Evolutionary conservation across 441 rosid genomes (phyloP).

Genomic region (Adansonia rubrostipa): DNA sequence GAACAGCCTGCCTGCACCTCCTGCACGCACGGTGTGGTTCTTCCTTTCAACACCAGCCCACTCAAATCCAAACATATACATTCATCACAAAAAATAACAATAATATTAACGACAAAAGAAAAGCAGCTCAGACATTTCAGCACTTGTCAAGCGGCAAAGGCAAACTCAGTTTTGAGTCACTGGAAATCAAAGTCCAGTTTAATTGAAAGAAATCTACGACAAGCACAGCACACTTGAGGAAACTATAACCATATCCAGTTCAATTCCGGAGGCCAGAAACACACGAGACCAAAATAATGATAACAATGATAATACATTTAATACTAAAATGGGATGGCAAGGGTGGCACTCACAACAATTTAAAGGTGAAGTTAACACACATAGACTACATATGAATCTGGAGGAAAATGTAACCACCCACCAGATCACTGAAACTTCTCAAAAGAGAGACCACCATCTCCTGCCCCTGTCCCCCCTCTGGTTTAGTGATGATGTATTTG

Average conservation of each 20-base stretch:
- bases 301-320: not conserved
- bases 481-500: conserved; percentile 34
- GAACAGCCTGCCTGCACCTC: not conserved
- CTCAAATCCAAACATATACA: not conserved
- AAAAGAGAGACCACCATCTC: conserved; percentile 88
- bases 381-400: not conserved
- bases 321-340: not conserved
- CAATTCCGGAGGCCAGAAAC: not conserved
- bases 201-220: not conserved
- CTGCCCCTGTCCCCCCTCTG: conserved; percentile 62
- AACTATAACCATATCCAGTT: not conserved
- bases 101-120: not conserved
- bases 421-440: conserved; percentile 22
- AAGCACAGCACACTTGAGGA: conserved; percentile 5
- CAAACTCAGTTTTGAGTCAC: not conserved
- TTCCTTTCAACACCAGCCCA: not conserved
- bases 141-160: not conserved
- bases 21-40: not conserved
- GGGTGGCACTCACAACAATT: conserved; percentile 12
- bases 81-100: not conserved
- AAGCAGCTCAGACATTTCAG: conserved; percentile 10
- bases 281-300: not conserved
- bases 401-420: not conserved
- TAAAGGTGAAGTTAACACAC: not conserved
- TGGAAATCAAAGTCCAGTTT: not conserved